Evolutionary conservation across 805 yeast genomes (phyloP), one percentile per base, ranked within the genome.

Genomic region (Myxozyma monticola): DNA sequence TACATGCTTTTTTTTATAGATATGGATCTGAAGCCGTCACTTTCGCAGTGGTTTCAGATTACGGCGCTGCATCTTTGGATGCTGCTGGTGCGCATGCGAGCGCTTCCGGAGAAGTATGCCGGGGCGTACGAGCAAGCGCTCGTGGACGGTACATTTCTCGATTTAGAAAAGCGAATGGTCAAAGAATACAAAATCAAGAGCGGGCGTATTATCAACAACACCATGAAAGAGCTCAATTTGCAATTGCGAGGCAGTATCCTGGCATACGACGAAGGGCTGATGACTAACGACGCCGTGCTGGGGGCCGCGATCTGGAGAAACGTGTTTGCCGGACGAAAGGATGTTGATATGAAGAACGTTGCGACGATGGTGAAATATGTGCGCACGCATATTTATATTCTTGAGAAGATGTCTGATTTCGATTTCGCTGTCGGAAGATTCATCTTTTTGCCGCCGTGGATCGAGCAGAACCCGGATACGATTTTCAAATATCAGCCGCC

Each of bases 21-120:
- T 10, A 72, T 93, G 49, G 83, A 80, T 22, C 72, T 93, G 63
- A 96, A 96, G 30, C 76, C 78, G 65, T 84, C 97, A 0, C 90
- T 91, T 65, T 81, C 91, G n/a, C 95, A 89, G 68, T 91, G 96
- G 96, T 91, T 84, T 68, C 98, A 91, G 70, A 85, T 93, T 55
- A 86, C 96, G 5, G 75, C 84, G 1, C 75, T 93, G 59, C 99
- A 93, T 68, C 81, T 87, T 52, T 93, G 99, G 99, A 83, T 93
- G 64, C 74, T 93, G 39, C 84, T 85, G 59, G 96, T 87, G 15
- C 83, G 99, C 65, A 90, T 93, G 96, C 81, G 99, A 68, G 95
- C 95, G 8, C 77, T 93, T 85, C 98, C 98, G 0, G 84, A 84
- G 66, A 84, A 88, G 62, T 83, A 87, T 65, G 95, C 96, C 35